Conservation (phyloP, 305 asterid genomes). For the Caryopteris hybrid region DNA sequence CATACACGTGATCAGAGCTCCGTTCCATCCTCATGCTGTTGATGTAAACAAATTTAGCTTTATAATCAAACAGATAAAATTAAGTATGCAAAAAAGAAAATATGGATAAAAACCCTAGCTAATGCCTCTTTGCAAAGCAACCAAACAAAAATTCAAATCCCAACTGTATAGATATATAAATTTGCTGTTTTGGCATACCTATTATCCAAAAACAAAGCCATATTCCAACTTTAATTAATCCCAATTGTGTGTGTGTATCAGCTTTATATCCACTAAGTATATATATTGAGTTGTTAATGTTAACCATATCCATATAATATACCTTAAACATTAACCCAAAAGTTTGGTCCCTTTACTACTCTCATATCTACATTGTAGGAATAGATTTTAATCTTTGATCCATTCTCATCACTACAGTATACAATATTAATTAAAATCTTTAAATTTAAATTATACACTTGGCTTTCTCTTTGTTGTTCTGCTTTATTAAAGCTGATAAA, state of each 20-base stretch:
- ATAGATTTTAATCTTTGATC: slow-evolving; percentile 13
- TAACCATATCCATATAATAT: slow-evolving; percentile 8
- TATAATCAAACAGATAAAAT: no score
- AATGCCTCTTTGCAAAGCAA: neutral
- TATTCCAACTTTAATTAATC: neutral
- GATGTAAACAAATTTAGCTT: no score
- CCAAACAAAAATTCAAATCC: slow-evolving; percentile 8
- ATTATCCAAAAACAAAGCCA: neutral
- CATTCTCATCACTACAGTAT: slow-evolving; percentile 15
- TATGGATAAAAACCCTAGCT: neutral
- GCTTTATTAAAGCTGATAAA: slow-evolving; percentile 35
- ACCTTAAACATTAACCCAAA: slow-evolving; percentile 6
- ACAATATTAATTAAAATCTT: neutral
- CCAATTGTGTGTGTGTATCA: neutral
- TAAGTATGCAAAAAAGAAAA: no score
- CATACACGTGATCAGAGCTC: no score
- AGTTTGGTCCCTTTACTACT: slow-evolving; percentile 24
- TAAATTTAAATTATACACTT: slow-evolving; percentile 5
- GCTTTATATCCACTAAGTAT: slow-evolving; percentile 22
- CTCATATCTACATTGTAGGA: slow-evolving; percentile 3
- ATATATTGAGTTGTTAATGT: neutral
- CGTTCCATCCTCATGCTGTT: no score
- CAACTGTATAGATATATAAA: no score
- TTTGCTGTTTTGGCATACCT: neutral
- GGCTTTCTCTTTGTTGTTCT: slow-evolving; percentile 2